A percentile compares a stretch with the other conserved stretches of the same genome.
phyloP scores from a whole-genome alignment of 164 flowering plant genomes.

The Tetracentron sinense region DNA sequence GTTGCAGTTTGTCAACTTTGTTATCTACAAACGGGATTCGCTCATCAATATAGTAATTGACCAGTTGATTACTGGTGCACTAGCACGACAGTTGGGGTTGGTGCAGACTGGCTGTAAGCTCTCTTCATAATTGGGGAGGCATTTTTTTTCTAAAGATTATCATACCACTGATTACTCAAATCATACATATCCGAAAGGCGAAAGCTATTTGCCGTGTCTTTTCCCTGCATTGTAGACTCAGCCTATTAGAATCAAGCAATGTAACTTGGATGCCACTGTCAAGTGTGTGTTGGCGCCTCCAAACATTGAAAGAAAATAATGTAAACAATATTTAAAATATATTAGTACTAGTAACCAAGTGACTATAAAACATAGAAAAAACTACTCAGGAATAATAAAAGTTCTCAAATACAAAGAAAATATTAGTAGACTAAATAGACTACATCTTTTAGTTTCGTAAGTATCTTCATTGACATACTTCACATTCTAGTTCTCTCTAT shows the following conservation, averaged over 20 bases:
- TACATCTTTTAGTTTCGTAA: neutral
- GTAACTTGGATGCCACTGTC: neutral
- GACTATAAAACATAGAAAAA: neutral
- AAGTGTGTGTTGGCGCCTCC: neutral
- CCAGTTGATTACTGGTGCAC: neutral
- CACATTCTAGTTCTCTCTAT: neutral
- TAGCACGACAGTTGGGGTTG: neutral
- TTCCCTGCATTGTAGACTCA: slow-evolving; percentile 17
- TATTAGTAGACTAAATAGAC: neutral
- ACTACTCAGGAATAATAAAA: neutral
- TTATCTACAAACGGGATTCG: neutral
- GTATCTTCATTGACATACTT: too few relatives aligned
- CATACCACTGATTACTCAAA: too few relatives aligned
- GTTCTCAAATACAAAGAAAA: neutral
- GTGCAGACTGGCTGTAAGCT: neutral
- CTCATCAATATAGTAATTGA: neutral
- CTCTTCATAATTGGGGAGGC: neutral
- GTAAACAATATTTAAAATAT: neutral
- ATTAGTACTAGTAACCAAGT: neutral
- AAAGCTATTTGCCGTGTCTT: slow-evolving; percentile 11
- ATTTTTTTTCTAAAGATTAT: neutral
- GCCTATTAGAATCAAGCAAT: neutral
- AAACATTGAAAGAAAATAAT: neutral
- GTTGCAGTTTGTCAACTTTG: slow-evolving; percentile 1
- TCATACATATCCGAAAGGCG: too few relatives aligned